Evolutionary conservation across 306 rosid genomes (phyloP), one percentile per base, ranked within the genome.

Genomic region (Cucumis melo): DNA sequence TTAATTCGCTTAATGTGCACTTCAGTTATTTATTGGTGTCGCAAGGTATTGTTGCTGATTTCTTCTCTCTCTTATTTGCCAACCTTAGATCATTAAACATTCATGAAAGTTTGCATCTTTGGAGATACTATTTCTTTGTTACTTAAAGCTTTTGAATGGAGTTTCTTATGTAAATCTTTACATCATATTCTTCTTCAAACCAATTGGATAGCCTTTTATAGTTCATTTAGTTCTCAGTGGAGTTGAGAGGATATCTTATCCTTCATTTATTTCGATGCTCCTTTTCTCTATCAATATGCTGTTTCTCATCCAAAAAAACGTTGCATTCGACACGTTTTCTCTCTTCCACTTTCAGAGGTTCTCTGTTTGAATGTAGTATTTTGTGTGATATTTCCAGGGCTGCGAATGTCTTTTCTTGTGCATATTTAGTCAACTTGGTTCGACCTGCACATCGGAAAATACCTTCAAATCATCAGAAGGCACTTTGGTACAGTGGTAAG

Each of bases 401-500:
- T 1, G 89, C 87, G 27, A 94, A 94, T 87, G 98, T 94, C 81
- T 94, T 94, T 82, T 88, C 98, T 67, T 92, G 98, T 83, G 99
- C 89, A 66, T 92, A 94, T 83, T 76, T 94, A 85, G 93, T 94
- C 86, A 94, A 94, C 83, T 80, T 94, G 84, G 91, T 78, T 63
- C 90, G 99, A 79, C 99, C 97, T 70, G 78, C 88, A 44, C 86
- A 87, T 83, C 86, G 91, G 80, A 79, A 88, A 86, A 92, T 94
- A 84, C 98, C 96, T 76, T 57, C 76, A 81, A 92, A 87, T 67
- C 90, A 94, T 84, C 97, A 90, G 80, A 89, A 89, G 81, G 99
- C 99, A 64, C 96, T 94, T 82, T 94, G 98, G 98, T 94, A 94
- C 44, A 90, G 96, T 84, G 99, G 99, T 94, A 87, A 78, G 96